Conservation (phyloP, 2,329 filamentous ascomycete genomes). For the Alternaria conjuncta region DNA sequence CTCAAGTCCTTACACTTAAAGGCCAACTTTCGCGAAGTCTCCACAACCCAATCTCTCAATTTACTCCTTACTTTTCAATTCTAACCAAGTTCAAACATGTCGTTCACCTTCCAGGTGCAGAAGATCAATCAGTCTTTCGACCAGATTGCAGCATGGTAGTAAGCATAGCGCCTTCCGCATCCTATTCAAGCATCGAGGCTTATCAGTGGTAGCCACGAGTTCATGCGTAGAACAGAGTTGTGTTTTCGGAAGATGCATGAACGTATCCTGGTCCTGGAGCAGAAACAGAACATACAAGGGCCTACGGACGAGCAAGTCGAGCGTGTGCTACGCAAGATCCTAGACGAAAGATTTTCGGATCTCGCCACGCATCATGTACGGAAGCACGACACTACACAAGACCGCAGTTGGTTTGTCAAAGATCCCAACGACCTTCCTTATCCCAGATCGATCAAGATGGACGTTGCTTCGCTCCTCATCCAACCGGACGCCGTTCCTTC, state of each 20-base stretch:
- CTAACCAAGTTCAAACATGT: conserved; percentile 25
- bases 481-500: conserved; percentile 40
- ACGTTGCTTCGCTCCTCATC: conserved; percentile 31
- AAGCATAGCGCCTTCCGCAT: conserved; percentile 5
- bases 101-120: conserved; percentile 39
- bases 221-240: conserved; percentile 40
- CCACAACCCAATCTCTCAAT: neutral
- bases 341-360: conserved; percentile 39
- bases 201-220: conserved; percentile 29
- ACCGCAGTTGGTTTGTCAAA: conserved; percentile 28
- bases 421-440: conserved; percentile 13
- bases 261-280: conserved; percentile 35
- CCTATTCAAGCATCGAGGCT: neutral
- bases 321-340: conserved; percentile 44
- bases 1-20: neutral
- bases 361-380: conserved; percentile 11
- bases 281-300: conserved; percentile 26
- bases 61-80: neutral
- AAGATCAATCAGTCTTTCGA: conserved; percentile 44
- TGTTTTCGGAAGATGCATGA: conserved; percentile 37
- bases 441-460: conserved; percentile 26
- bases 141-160: conserved; percentile 43
- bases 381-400: conserved; percentile 15
- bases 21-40: neutral
- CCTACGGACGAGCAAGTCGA: conserved; percentile 45